phyloP scores from a whole-genome alignment of 1,139 yeast genomes.

The Zygosaccharomyces sapae region DNA sequence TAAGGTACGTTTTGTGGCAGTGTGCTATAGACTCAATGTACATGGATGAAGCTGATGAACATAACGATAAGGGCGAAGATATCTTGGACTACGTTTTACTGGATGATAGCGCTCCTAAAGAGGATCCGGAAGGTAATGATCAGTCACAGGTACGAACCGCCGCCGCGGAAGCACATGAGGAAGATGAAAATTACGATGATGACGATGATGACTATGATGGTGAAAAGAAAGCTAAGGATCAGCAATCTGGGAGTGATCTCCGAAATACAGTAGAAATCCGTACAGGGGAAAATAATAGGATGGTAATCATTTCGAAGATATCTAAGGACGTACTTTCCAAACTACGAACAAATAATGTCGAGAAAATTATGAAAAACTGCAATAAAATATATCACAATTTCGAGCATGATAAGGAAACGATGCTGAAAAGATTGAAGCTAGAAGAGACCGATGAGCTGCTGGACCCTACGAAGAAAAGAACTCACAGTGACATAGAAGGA shows the following conservation, averaged over 20 bases:
- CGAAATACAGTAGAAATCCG: slow-evolving; percentile 9
- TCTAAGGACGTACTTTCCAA: slow-evolving; percentile 31
- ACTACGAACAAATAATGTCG: slow-evolving; percentile 29
- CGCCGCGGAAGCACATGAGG: neutral
- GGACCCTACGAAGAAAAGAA: slow-evolving; percentile 39
- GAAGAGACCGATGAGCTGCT: slow-evolving; percentile 76
- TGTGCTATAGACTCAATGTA: slow-evolving; percentile 60
- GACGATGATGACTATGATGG: slow-evolving; percentile 22
- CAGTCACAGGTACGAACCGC: slow-evolving; percentile 1
- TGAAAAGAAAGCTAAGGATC: slow-evolving; percentile 33
- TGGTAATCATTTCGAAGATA: slow-evolving; percentile 33
- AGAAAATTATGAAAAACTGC: slow-evolving; percentile 43
- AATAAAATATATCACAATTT: slow-evolving; percentile 74
- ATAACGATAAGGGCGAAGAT: slow-evolving; percentile 28
- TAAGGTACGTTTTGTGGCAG: slow-evolving; percentile 69
- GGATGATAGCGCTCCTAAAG: slow-evolving; percentile 20
- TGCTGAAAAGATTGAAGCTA: slow-evolving; percentile 68
- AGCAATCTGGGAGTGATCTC: slow-evolving; percentile 35
- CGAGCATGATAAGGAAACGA: slow-evolving; percentile 76
- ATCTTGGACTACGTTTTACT: slow-evolving; percentile 23
- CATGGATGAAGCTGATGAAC: slow-evolving; percentile 29
- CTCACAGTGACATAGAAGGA: slow-evolving; percentile 16
- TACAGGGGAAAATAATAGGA: slow-evolving; percentile 23
- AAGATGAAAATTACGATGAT: slow-evolving; percentile 37
- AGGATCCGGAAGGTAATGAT: slow-evolving; percentile 5